Evolutionary conservation across 2,329 filamentous ascomycete species (phyloP).

Genomic region (Aspergillus clavatus): DNA sequence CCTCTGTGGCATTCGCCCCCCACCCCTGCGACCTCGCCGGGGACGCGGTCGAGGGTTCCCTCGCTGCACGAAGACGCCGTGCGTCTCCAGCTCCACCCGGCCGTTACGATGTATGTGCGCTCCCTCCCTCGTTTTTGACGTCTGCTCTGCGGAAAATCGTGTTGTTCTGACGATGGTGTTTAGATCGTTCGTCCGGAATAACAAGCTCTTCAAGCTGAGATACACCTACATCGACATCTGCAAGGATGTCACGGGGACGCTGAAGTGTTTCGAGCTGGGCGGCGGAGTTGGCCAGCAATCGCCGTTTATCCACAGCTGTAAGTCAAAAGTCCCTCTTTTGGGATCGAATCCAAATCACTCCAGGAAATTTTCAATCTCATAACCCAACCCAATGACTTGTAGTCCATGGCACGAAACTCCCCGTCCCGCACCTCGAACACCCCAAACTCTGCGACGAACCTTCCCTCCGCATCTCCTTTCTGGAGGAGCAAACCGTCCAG

Average conservation of each 20-base stretch:
- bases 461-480: slow-evolving; percentile 38
- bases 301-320: slow-evolving; percentile 37
- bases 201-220: slow-evolving; percentile 37
- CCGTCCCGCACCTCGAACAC: slow-evolving; percentile 41
- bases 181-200: slow-evolving; percentile 38
- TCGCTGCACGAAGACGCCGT: slow-evolving; percentile 29
- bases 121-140: too few species aligned
- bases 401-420: slow-evolving; percentile 36
- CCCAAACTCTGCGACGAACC: slow-evolving; percentile 32
- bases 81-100: slow-evolving; percentile 27
- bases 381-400: too few species aligned
- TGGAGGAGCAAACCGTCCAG: slow-evolving; percentile 42
- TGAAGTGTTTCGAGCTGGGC: slow-evolving; percentile 36
- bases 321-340: slow-evolving; percentile 18
- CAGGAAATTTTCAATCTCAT: not conserved
- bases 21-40: slow-evolving; percentile 20
- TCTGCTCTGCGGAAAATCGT: too few species aligned
- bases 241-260: slow-evolving; percentile 33
- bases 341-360: too few species aligned
- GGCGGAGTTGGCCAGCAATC: slow-evolving; percentile 34
- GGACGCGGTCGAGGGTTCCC: slow-evolving; percentile 21
- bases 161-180: not conserved
- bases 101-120: slow-evolving; percentile 34
- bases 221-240: slow-evolving; percentile 38
- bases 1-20: slow-evolving; percentile 20